Percentiles rank a stretch among this genome's conserved stretches.
Conservation (phyloP, 139 green algal species). For the Tetradesmus lagerheimii region DNA sequence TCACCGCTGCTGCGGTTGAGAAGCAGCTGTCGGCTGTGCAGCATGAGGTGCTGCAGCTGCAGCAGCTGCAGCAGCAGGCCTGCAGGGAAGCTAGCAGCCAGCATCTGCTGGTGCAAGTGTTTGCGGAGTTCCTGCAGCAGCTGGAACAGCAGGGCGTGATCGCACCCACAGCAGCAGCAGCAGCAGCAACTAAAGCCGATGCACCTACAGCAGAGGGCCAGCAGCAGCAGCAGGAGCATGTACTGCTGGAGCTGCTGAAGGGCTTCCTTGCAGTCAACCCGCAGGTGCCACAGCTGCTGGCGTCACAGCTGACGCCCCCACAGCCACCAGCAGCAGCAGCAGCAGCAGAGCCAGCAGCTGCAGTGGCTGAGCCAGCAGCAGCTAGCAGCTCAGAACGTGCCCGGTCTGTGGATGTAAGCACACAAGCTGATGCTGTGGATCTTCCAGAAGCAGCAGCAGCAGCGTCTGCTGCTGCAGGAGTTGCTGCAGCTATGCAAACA, state of each 20-base stretch:
- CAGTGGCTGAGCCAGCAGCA: neutral
- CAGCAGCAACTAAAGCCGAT: neutral
- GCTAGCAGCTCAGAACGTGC: neutral
- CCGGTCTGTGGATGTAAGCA: neutral
- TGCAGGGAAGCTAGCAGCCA: neutral
- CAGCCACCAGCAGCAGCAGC: neutral
- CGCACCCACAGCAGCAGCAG: neutral
- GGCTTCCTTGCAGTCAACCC: conserved; percentile 23
- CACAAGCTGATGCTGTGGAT: conserved; percentile 2
- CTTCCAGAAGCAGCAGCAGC: neutral
- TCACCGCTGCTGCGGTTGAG: neutral
- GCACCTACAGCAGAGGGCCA: neutral
- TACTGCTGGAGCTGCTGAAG: conserved; percentile 41
- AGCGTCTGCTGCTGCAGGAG: no score
- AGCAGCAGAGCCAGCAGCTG: neutral
- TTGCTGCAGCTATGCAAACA: neutral
- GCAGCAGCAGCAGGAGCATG: conserved; percentile 16
- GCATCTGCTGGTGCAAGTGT: conserved; percentile 48
- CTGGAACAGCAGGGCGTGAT: conserved; percentile 43
- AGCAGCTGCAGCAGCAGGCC: conserved; percentile 27
- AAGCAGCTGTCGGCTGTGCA: neutral
- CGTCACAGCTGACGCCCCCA: neutral
- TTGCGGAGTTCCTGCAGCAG: conserved; percentile 49
- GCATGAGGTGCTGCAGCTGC: conserved; percentile 32
- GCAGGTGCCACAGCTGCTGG: neutral